phyloP scores from a whole-genome alignment of 2,329 filamentous ascomycete species.

The Neospermospora avenae region DNA sequence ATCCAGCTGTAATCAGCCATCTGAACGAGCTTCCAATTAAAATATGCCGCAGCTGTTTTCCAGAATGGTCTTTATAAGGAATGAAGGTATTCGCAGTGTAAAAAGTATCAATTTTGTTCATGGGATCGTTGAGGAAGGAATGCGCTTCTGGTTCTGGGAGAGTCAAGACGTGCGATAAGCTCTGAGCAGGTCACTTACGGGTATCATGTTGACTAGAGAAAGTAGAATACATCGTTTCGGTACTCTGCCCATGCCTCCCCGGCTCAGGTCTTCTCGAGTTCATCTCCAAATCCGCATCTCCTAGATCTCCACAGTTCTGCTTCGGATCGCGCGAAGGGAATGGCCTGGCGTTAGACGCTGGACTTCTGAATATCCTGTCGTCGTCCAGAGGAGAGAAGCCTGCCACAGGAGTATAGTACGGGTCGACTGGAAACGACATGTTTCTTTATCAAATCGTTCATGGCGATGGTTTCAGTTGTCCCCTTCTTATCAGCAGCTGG shows the following conservation, averaged over 20 bases:
- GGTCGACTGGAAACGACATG: slow-evolving; percentile 6
- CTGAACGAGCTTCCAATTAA: slow-evolving; percentile 23
- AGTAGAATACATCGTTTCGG: slow-evolving; percentile 12
- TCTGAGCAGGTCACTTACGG: slow-evolving; percentile 1
- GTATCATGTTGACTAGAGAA: slow-evolving; percentile 14
- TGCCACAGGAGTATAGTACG: slow-evolving; percentile 15
- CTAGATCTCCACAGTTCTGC: slow-evolving; percentile 18
- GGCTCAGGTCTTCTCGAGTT: neutral
- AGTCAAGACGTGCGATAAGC: neutral
- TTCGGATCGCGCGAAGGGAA: slow-evolving; percentile 14
- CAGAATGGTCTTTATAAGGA: slow-evolving; percentile 27
- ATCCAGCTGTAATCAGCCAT: slow-evolving; percentile 24
- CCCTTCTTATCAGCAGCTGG: neutral
- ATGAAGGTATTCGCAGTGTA: slow-evolving; percentile 14
- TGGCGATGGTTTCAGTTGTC: neutral
- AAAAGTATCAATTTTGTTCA: slow-evolving; percentile 24
- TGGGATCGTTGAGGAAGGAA: slow-evolving; percentile 25
- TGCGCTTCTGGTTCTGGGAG: slow-evolving; percentile 15
- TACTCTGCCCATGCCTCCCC: slow-evolving; percentile 8
- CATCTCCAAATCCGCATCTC: slow-evolving; percentile 21
- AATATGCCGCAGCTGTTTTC: slow-evolving; percentile 29
- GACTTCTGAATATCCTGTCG: slow-evolving; percentile 14
- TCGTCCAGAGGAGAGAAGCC: slow-evolving; percentile 18
- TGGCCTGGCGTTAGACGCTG: slow-evolving; percentile 12
- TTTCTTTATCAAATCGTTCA: neutral